A percentile compares a stretch with the other conserved stretches of the same genome.
phyloP scores from a whole-genome alignment of 768 basidiomycete species.

The Boletus eberwhitei region DNA sequence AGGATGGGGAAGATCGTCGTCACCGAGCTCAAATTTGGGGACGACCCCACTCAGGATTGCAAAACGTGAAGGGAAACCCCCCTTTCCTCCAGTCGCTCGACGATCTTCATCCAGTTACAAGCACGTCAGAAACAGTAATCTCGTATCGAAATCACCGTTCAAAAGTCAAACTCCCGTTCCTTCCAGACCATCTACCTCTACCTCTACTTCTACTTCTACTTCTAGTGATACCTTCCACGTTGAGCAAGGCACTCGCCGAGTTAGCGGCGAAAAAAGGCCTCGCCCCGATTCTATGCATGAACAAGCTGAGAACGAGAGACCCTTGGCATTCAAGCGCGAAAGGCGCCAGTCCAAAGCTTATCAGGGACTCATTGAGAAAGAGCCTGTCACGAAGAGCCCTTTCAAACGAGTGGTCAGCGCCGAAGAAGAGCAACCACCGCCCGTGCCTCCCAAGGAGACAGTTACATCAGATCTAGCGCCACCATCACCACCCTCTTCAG shows the following conservation, averaged over 20 bases:
- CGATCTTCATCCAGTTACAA: slow-evolving; percentile 76
- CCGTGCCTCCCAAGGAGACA: slow-evolving; percentile 24
- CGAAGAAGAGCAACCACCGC: slow-evolving; percentile 31
- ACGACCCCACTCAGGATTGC: slow-evolving; percentile 72
- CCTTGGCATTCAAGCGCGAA: slow-evolving; percentile 65
- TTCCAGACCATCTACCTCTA: slow-evolving; percentile 25
- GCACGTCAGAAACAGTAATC: slow-evolving; percentile 71
- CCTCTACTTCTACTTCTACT: slow-evolving; percentile 12
- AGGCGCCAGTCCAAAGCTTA: slow-evolving; percentile 73
- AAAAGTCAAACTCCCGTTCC: slow-evolving; percentile 61
- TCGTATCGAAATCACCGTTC: slow-evolving; percentile 86
- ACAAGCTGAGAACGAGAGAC: slow-evolving; percentile 69
- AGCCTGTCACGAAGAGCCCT: slow-evolving; percentile 81
- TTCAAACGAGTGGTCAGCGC: slow-evolving; percentile 44
- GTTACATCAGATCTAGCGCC: slow-evolving; percentile 5
- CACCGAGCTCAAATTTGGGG: slow-evolving; percentile 21
- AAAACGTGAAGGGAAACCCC: slow-evolving; percentile 55
- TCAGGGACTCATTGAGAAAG: slow-evolving; percentile 69
- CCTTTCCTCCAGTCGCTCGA: slow-evolving; percentile 56
- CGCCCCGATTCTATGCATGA: slow-evolving; percentile 70
- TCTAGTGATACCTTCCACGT: slow-evolving; percentile 5
- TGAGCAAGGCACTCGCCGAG: slow-evolving; percentile 38
- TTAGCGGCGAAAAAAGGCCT: slow-evolving; percentile 77
- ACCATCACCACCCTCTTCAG: slow-evolving; percentile 34
- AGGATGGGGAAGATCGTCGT: slow-evolving; percentile 55